Percentiles rank a stretch among this genome's conserved stretches.
phyloP scores from a whole-genome alignment of 768 basidiomycete species.

The Macrolepiota albuminosa region DNA sequence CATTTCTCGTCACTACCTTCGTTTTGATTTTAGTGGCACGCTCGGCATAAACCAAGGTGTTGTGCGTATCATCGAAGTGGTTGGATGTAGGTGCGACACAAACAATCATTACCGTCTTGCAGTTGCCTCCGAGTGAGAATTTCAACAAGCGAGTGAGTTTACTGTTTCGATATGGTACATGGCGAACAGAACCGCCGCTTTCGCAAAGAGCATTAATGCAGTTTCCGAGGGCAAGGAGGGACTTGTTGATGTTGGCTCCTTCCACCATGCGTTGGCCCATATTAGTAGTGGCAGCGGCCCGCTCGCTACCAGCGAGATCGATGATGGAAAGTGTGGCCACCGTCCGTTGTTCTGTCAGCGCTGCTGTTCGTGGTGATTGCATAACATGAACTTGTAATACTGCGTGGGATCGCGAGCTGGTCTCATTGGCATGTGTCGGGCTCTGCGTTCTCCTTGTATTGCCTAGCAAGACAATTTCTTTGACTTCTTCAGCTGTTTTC shows the following conservation, averaged over 20 bases:
- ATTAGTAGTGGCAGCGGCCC: constrained; percentile 93
- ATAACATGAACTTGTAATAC: constrained; percentile 94
- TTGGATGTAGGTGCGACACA: constrained; percentile 92
- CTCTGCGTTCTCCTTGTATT: constrained; percentile 89
- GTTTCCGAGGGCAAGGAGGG: constrained; percentile 92
- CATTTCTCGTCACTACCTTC: constrained; percentile 92
- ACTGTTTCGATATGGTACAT: constrained; percentile 96
- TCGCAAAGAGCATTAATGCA: constrained; percentile 99
- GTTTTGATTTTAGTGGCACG: constrained; percentile 98
- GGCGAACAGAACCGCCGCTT: constrained; percentile 81
- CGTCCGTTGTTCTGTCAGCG: constrained; percentile 74
- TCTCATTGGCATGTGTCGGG: constrained; percentile 94
- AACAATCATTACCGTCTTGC: constrained; percentile 99
- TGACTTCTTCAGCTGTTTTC: constrained; percentile 84
- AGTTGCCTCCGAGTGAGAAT: constrained; percentile 97
- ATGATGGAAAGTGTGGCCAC: constrained; percentile 96
- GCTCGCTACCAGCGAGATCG: constrained; percentile 95
- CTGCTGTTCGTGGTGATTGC: constrained; percentile 81
- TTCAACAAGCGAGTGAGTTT: constrained; percentile 97
- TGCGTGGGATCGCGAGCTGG: constrained; percentile 95
- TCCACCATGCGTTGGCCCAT: constrained; percentile 99
- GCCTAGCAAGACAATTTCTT: constrained; percentile 86
- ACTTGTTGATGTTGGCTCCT: constrained; percentile 99
- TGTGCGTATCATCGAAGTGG: constrained; percentile 98
- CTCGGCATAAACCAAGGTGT: constrained; percentile 96